Base-by-base conservation (phyloP, 1,284 basidiomycete species). In the Erythrobasidium hasegawianum region DNA sequence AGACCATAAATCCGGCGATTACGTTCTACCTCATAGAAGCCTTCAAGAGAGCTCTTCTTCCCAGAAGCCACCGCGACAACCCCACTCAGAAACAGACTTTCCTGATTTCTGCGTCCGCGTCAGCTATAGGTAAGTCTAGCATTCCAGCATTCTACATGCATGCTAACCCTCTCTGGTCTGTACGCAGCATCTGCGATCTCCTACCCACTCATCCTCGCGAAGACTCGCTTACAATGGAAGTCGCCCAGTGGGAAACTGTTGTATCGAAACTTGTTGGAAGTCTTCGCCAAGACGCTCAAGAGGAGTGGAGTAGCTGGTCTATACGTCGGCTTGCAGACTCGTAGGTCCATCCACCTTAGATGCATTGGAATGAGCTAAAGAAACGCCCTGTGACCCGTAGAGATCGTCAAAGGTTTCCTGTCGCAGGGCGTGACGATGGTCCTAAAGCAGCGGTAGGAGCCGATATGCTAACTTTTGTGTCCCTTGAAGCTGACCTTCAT, bases 261-360 rank as follows among this genome's bases (percentile, higher is more conserved):
- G 20, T 71, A 70, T 59, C 24, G 62, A 1, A 69, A 70, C 14
- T 72, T 74, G 67, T 57, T 69, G 43, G 69, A 72, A 56, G 69
- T 76, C 11, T 69, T 74, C 43, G 58, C 58, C 22, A 72, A 72
- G 39, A 62, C 75, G 18, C 89, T 94, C 72, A 74, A 81, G 71
- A 85, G 86, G 58, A 90, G 94, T 76, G 90, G 92, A 0, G 69
- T 91, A 26, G 80, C 79, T 71, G 91, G 92, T 1, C 78, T 95
- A 13, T 96, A 94, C 80, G 88, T 85, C 72, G 92, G 92, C 3
- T 83, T 92, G 41, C 81, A 83, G 22, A 89, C 86, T 75, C 95
- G 52, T 59, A 22, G 27, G 55, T 27, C 9, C 8, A 13, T 10
- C 22, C 50, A 22, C 22, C 18, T 9, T 3, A 14, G 20, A 11